Base-by-base conservation (phyloP, 495 filamentous ascomycete species). In the Talaromyces ruber region DNA sequence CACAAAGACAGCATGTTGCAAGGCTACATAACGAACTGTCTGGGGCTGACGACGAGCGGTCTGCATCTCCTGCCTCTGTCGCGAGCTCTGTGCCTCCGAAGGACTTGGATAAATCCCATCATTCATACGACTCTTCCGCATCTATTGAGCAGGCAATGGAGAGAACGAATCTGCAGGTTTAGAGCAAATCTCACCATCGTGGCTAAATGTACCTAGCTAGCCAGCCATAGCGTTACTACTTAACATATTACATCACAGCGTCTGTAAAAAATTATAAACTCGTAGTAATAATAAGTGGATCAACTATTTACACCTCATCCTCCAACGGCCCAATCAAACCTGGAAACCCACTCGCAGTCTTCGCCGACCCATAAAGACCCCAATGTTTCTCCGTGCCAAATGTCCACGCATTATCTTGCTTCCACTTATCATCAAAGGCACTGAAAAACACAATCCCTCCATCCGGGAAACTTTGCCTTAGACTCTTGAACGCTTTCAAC, bases 391-490 rank as follows among this genome's bases (percentile, higher is more conserved):
- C 90, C 3, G 88, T 82, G 60, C 79, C 80, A 67, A 86, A 89
- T 7, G 89, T 87, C 22, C 70, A 76, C 1, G 73, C 67, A 37
- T 76, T 82, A 63, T 91, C 83, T n/a, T 77, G 67, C 76, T 96
- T 94, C 92, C 92, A 96, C 45, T 73, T 16, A 64, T 90, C 88
- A 69, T 95, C 86, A 76, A 84, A 91, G 9, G 88, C 83, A 28
- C 84, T 86, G 72, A 93, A 93, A 3, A 93, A 74, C 52, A 92
- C 75, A 34, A 91, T 60, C 6, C 70, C 63, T 6, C 74, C 72
- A n/a, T 69, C 65, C 4, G 66, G 63, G 66, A 88, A 89, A 6
- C 70, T 75, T 29, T 62, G 62, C 66, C 79, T 77, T 60, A 96
- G 76, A n/a, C 85, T 86, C 12, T 71, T 68, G 50, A 96, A 68